Evolutionary conservation across 306 rosid species (phyloP), one percentile per base, ranked within the genome.

Genomic region (Fragaria vesca): DNA sequence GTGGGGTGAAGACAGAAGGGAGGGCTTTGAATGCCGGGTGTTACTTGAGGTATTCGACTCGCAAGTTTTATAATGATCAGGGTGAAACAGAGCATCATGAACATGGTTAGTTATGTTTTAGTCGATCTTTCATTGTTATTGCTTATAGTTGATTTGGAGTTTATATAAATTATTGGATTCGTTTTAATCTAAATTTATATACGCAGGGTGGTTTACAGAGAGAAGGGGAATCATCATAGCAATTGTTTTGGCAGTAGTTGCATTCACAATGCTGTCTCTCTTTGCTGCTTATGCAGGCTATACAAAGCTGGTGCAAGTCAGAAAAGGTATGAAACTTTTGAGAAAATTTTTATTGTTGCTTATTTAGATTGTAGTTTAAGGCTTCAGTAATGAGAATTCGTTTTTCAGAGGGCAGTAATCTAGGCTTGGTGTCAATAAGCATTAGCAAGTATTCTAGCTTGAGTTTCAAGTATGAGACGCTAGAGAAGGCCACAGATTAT

Each of bases 21-120:
- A 88, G 89, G 77, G 91, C 84, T 16, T 79, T 93, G 90, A 86
- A 87, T 84, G 90, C 92, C 46, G 98, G 98, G 3, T 93, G 98
- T 76, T 93, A 93, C 76, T 76, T 91, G 90, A 90, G 97, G 42
- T 93, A 88, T 72, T 90, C 98, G 0, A 85, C 96, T 0, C 51
- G 60, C 16, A 91, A 90, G 57, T 91, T 93, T 54, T 90, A 83
- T 55, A 73, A 73, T 24, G 82, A 87, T 32, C 10, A 32, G 2
- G 78, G 61, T 36, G 83, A 58, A 69, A 66, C 15, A 34, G 47
- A 47, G 28, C 42, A 76, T 57, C 73, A 74, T 47, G 65, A n/a
- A 4, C 76, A 78, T 17, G 83, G 94, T 91, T 89, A 21, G 85
- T 21, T 0, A 51, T 0, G 3, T 46, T 57, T 3, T 0, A 15